These are phyloP conservation scores for Aspergillus felis DNA, from an alignment of 2,329 filamentous ascomycete genomes.

Conservation along the genomic window DNA sequence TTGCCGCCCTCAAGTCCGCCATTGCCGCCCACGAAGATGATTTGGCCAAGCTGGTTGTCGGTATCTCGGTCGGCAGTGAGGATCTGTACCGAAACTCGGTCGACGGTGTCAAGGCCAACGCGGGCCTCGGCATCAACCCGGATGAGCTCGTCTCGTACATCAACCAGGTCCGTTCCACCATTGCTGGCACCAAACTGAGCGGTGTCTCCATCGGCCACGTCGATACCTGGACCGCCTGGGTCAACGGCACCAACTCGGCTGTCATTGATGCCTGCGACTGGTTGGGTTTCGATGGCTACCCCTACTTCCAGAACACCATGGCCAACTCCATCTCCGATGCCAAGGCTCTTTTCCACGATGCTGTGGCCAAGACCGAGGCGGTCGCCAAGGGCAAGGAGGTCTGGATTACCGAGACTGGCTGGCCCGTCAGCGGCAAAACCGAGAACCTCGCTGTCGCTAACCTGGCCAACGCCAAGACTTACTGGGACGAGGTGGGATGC, in stretches of 20 bases:
- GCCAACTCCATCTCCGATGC: slow-evolving; percentile 63
- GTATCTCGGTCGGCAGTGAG: slow-evolving; percentile 83
- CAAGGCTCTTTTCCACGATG: slow-evolving; percentile 64
- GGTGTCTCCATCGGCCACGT: slow-evolving; percentile 70
- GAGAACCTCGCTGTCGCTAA: slow-evolving; percentile 62
- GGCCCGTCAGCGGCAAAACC: slow-evolving; percentile 68
- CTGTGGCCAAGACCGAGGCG: slow-evolving; percentile 57
- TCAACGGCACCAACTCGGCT: slow-evolving; percentile 66
- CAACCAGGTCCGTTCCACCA: slow-evolving; percentile 59
- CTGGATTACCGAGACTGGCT: slow-evolving; percentile 87
- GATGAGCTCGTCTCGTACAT: slow-evolving; percentile 66
- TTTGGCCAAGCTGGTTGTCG: slow-evolving; percentile 59
- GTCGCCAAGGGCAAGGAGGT: slow-evolving; percentile 65
- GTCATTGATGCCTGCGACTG: slow-evolving; percentile 71
- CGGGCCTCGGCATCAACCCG: slow-evolving; percentile 61
- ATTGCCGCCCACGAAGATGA: slow-evolving; percentile 64
- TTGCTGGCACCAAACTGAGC: slow-evolving; percentile 56
- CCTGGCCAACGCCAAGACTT: slow-evolving; percentile 67
- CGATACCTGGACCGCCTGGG: slow-evolving; percentile 81
- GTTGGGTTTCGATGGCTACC: slow-evolving; percentile 78
- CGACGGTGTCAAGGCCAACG: slow-evolving; percentile 61
- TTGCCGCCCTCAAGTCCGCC: slow-evolving; percentile 66
- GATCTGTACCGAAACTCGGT: slow-evolving; percentile 77
- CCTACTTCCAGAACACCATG: slow-evolving; percentile 73
- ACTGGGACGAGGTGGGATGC: slow-evolving; percentile 77